Base-by-base conservation (phyloP, 495 filamentous ascomycete genomes). In the Penicillium coffeae region DNA sequence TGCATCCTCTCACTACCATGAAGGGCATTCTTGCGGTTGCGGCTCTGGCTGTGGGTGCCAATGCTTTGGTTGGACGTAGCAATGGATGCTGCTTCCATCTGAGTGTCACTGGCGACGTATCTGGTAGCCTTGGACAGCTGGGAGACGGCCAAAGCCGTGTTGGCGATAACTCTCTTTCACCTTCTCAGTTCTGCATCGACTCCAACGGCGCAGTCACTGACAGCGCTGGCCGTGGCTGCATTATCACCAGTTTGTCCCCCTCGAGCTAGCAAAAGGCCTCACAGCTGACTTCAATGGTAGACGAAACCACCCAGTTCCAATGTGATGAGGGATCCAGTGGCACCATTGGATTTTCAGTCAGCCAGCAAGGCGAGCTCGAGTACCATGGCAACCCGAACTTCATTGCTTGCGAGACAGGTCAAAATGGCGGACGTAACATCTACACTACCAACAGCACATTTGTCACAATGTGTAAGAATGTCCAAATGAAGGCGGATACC, bases 231-330 rank as follows among this genome's bases (percentile, higher is more conserved):
- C 70, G 78, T 40, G 78, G 80, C 33, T 86, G 81, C 45, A 76
- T 84, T 50, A 50, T 84, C 21, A 84, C 80, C 21, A 59, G 75
- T 80, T 54, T 65, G 65, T 60, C 19, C 34, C 14, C 14, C 6
- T 15, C 14, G 6, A 48, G 35, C 51, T 59, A 27, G 51, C 8
- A 42, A 43, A 30, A 9, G 1, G n/a, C 19, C 1, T 34, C 15
- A 15, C 37, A 40, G 14, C 37, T 47, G 56, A 48, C 27, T 53
- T 55, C 40, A 38, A 44, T 14, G 54, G 14, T 44, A 80, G 75
- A 74, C 8, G 70, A 75, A 2, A 81, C 78, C 4, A 76, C 76
- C 12, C 81, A 87, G 51, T 79, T 80, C 38, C 84, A 87, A 60
- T 89, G 85, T 60, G 83, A 87, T 48, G 48, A 63, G 18, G 80